phyloP scores from a whole-genome alignment of 495 filamentous ascomycete genomes.

The Platismatia glauca region DNA sequence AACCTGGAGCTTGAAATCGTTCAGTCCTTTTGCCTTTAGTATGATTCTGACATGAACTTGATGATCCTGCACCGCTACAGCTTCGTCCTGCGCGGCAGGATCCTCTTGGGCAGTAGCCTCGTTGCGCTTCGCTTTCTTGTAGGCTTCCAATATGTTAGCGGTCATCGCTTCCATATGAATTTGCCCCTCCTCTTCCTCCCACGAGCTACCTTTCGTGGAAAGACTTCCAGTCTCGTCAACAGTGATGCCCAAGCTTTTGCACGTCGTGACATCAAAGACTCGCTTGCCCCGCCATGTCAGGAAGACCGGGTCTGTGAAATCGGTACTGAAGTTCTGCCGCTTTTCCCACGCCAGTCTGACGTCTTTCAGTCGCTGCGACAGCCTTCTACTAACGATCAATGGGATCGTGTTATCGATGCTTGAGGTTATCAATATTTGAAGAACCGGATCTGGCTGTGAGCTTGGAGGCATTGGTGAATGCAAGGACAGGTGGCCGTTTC shows the following conservation, averaged over 20 bases:
- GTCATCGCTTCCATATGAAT: conserved; percentile 62
- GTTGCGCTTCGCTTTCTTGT: conserved; percentile 20
- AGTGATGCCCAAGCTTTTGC: conserved; percentile 53
- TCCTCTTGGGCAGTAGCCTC: conserved; percentile 23
- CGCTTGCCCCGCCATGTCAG: conserved; percentile 71
- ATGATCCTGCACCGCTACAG: conserved; percentile 23
- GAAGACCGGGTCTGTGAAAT: conserved; percentile 47
- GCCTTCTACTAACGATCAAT: conserved; percentile 57
- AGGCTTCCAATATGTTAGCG: conserved; percentile 34
- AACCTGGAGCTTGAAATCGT: conserved; percentile 51
- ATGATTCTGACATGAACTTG: conserved; percentile 45
- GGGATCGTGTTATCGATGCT: conserved; percentile 51
- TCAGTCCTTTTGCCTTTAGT: conserved; percentile 46
- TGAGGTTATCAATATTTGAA: conserved; percentile 66
- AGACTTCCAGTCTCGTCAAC: conserved; percentile 20
- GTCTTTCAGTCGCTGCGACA: conserved; percentile 55
- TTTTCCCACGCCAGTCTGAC: conserved; percentile 61
- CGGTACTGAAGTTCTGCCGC: conserved; percentile 43
- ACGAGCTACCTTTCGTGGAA: conserved; percentile 19
- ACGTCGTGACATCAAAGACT: conserved; percentile 65
- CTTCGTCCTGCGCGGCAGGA: conserved; percentile 23
- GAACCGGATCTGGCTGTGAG: conserved; percentile 30
- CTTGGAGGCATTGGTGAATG: conserved; percentile 14
- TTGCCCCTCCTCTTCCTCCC: conserved; percentile 26
- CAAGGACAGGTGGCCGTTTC: conserved; percentile 18